A percentile compares a stretch with the other conserved stretches of the same genome.
Conservation (phyloP, 2,329 filamentous ascomycete species). For the Phaeomoniella chlamydospora region DNA sequence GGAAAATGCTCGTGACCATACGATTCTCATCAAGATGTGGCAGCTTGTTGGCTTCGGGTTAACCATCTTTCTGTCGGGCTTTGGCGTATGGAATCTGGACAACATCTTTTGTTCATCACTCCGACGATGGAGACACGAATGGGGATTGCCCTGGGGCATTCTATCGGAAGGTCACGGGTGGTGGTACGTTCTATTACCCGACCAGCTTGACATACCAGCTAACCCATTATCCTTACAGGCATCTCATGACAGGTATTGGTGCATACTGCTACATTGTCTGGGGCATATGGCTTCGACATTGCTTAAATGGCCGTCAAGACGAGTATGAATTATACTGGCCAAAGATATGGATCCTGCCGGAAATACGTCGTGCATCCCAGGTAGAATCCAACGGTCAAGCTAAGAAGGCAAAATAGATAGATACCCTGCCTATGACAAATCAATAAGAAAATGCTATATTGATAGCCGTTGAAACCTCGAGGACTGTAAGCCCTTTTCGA, state of each 20-base stretch:
- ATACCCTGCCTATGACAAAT: too few relatives aligned
- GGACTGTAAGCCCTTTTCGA: too few relatives aligned
- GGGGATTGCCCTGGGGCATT: constrained; percentile 69
- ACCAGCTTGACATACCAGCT: not conserved
- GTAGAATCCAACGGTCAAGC: not conserved
- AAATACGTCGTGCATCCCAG: constrained; percentile 24
- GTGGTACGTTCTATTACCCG: constrained; percentile 40
- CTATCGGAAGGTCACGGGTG: constrained; percentile 60
- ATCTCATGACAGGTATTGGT: constrained; percentile 67
- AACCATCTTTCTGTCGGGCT: constrained; percentile 58
- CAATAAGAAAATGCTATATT: too few relatives aligned
- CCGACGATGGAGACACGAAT: constrained; percentile 47
- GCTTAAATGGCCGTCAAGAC: constrained; percentile 57
- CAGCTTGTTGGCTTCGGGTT: constrained; percentile 56
- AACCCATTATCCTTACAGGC: constrained; percentile 36
- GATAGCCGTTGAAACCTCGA: too few relatives aligned
- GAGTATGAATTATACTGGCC: constrained; percentile 61
- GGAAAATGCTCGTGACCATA: constrained; percentile 39
- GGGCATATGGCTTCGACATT: constrained; percentile 69
- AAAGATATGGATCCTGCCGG: constrained; percentile 42
- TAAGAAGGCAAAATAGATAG: too few relatives aligned
- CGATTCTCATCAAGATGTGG: constrained; percentile 59
- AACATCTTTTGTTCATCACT: constrained; percentile 59
- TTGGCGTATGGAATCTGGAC: constrained; percentile 65
- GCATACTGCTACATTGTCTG: constrained; percentile 76